These are phyloP conservation scores for Hanseniaspora guilliermondii DNA, from an alignment of 805 yeast species.

Conservation along the genomic window DNA sequence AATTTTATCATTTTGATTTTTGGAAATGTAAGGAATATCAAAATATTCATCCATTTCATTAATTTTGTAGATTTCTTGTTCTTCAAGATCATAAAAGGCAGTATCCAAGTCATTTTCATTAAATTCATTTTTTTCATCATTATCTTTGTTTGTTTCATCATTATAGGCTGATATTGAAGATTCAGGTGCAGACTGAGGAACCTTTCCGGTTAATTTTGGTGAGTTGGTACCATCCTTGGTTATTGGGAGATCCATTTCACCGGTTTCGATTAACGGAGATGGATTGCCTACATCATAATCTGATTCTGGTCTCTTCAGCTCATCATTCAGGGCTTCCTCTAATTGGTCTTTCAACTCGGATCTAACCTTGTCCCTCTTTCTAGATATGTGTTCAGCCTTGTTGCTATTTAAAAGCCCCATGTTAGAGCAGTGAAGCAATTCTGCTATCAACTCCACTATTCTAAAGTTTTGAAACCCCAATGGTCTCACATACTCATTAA, in stretches of 20 bases:
- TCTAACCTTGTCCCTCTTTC: constrained; percentile 58
- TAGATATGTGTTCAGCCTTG: constrained; percentile 53
- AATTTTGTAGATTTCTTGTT: constrained; percentile 14
- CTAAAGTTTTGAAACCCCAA: constrained; percentile 86
- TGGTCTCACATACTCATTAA: constrained; percentile 50
- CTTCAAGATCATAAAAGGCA: constrained; percentile 27
- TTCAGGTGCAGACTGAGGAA: constrained; percentile 1
- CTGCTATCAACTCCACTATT: constrained; percentile 85
- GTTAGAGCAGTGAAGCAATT: constrained; percentile 90
- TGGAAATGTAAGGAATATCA: constrained; percentile 29
- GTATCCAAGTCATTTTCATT: constrained; percentile 21
- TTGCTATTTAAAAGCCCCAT: constrained; percentile 81
- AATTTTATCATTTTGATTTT: constrained; percentile 30
- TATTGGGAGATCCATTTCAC: background rate
- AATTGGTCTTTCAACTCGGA: constrained; percentile 34
- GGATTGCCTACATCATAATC: constrained; percentile 5
- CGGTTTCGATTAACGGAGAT: background rate
- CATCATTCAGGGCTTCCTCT: constrained; percentile 26
- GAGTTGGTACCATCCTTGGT: background rate
- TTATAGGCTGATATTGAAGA: background rate
- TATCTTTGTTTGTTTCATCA: constrained; percentile 11
- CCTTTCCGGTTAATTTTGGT: background rate
- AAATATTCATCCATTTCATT: constrained; percentile 27
- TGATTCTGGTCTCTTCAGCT: constrained; percentile 22
- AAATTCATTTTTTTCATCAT: constrained; percentile 15